These are phyloP conservation scores for Trichoderma sp. DNA, from an alignment of 2,329 filamentous ascomycete genomes.

Conservation along the genomic window DNA sequence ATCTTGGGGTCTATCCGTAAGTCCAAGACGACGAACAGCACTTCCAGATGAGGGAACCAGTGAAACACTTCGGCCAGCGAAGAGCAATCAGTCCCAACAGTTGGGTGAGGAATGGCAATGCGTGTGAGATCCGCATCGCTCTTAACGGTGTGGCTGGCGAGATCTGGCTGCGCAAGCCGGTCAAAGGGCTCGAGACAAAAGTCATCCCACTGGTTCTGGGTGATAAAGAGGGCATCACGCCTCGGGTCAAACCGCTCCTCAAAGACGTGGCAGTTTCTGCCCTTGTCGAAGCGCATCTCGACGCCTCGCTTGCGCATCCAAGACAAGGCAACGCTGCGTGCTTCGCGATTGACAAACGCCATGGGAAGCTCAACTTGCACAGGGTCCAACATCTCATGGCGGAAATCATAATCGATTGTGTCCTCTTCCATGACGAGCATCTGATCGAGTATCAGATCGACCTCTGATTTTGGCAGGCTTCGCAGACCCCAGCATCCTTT, in stretches of 20 bases:
- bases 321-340: neutral
- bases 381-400: neutral
- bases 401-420: neutral
- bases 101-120: neutral
- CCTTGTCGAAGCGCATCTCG: neutral
- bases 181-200: neutral
- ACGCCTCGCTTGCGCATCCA: neutral
- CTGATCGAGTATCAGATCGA: neutral
- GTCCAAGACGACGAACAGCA: neutral
- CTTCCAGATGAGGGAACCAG: neutral
- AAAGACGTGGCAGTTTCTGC: neutral
- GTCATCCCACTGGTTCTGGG: neutral
- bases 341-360: neutral
- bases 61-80: neutral
- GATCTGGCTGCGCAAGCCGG: neutral
- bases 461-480: neutral
- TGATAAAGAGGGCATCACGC: neutral
- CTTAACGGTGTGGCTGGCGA: neutral
- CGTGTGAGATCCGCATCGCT: neutral
- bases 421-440: neutral
- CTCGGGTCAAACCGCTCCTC: neutral
- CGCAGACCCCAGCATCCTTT: neutral
- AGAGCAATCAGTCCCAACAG: neutral
- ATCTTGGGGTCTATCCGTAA: neutral
- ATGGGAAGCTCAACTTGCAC: neutral